Evolutionary conservation across 768 basidiomycete genomes (phyloP), one percentile per base, ranked within the genome.

Genomic region (Russula virescens): DNA sequence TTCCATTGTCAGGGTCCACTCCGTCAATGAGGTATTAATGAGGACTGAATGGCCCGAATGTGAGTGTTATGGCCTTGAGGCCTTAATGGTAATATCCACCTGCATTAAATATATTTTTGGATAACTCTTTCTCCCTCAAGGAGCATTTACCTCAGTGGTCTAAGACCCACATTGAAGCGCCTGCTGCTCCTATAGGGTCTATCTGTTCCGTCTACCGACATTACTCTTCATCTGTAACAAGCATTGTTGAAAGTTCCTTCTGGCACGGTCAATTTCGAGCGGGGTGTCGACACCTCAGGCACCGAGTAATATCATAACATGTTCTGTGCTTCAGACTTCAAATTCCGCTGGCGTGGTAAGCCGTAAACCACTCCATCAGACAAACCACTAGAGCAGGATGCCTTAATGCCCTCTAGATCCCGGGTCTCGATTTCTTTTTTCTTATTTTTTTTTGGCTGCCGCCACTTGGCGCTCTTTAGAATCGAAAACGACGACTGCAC

Each of bases 361-460:
- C 8, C n/a, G 16, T 35, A 31, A 46, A 34, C 11, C 55, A 56
- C 55, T 57, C 45, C 55, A 57, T 57, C 46, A 57, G 31, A 55
- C 38, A 35, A 8, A 38, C 38, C 10, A 38, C 38, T 31, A 31
- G 31, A 31, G 31, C 31, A 31, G 31, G 8, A 38, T 38, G 38
- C 38, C 13, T 14, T 14, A 14, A 38, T 38, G 31, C 10, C 38
- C 38, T 38, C 38, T 11, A 38, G 6, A 38, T 38, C 38, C 38
- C 8, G 5, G 31, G 2, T n/a, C n/a, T n/a, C n/a, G n/a, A n/a
- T n/a, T n/a, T n/a, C n/a, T n/a, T n/a, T n/a, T n/a, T n/a, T n/a
- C n/a, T n/a, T n/a, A n/a, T 31, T 31, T 31, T 31, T 31, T 31
- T 31, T 31, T 31, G 31, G 31, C 31, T 8, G 3, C 31, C 31